Percentiles rank a stretch among this genome's conserved stretches.
phyloP scores from a whole-genome alignment of 2,329 filamentous ascomycete species.

The Monosporascus sp. region DNA sequence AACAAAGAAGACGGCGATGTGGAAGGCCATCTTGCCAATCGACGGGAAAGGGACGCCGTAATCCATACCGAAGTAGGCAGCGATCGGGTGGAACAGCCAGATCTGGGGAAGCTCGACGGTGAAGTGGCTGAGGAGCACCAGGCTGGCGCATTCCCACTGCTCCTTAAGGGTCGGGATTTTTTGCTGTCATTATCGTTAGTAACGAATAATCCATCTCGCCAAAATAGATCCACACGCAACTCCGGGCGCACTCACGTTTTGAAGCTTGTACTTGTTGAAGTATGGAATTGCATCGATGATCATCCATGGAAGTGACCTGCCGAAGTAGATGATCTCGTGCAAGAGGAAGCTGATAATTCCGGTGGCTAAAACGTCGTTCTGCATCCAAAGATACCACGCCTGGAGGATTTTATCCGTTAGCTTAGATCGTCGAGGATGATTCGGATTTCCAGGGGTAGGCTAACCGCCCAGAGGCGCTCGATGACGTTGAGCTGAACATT shows the following conservation, averaged over 20 bases:
- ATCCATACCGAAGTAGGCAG: slow-evolving; percentile 83
- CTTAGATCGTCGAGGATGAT: not conserved
- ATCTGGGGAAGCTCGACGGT: slow-evolving; percentile 98
- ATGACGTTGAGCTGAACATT: slow-evolving; percentile 82
- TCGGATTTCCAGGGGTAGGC: slow-evolving; percentile 17
- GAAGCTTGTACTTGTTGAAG: slow-evolving; percentile 93
- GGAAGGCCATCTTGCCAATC: slow-evolving; percentile 77
- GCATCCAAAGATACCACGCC: slow-evolving; percentile 96
- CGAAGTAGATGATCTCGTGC: slow-evolving; percentile 94
- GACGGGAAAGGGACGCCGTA: slow-evolving; percentile 87
- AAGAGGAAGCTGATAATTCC: slow-evolving; percentile 96
- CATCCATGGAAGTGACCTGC: slow-evolving; percentile 83
- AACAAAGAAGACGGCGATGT: slow-evolving; percentile 91
- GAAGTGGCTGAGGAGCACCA: slow-evolving; percentile 92
- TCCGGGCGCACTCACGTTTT: slow-evolving; percentile 54
- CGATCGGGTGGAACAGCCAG: slow-evolving; percentile 97
- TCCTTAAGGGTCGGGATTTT: slow-evolving; percentile 92
- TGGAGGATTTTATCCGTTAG: slow-evolving; percentile 23
- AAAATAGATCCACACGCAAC: not conserved
- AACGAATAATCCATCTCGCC: not conserved
- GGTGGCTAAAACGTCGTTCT: slow-evolving; percentile 93
- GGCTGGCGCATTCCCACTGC: slow-evolving; percentile 88
- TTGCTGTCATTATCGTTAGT: slow-evolving; percentile 33
- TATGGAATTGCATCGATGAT: slow-evolving; percentile 83
- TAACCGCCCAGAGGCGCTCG: slow-evolving; percentile 83